Base-by-base conservation (phyloP, 768 basidiomycete species). In the Dentipellis sp. region DNA sequence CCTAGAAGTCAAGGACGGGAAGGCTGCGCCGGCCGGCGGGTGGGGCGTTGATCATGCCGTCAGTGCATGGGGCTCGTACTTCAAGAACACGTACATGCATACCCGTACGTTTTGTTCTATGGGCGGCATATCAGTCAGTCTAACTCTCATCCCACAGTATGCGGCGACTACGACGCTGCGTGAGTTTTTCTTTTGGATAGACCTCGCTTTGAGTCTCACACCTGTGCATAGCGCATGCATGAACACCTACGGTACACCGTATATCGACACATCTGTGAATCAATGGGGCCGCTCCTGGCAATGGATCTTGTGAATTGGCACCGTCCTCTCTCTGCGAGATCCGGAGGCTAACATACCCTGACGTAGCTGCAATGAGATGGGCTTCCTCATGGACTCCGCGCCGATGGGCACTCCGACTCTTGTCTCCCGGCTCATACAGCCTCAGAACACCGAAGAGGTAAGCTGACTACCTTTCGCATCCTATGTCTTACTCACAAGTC, bases 301-400 rank as follows among this genome's bases (percentile, higher is more conserved):
- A 56, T 88, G 87, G 87, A 79, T 86, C 63, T 78, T 83, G 83
- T 72, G 56, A 17, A 69, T 58, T 19, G 14, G 36, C 50, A 17
- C 37, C 37, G 17, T 50, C 34, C 7, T 37, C 35, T 22, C 35
- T 19, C 2, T 17, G n/a, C 19, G 10, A 56, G 2, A 10, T 40
- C 21, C 22, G 56, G 14, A 11, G 37, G 42, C 53, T 53, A 23
- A 40, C 52, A n/a, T 2, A 38, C 2, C 2, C n/a, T 56, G 34
- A 40, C 83, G 2, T 80, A 85, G 83, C 5, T 88, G 87, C 63
- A 86, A 84, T 62, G 78, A 88, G 69, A 75, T 88, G 1, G 87
- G 87, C 36, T 86, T 29, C 42, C 47, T 54, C 54, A 42, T 47
- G 45, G 54, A 54, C 46, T 17, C 19, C 2, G 54, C 54, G 14